These are phyloP conservation scores for Alliaria petiolata DNA, from an alignment of 345 rosid genomes.

Conservation along the genomic window DNA sequence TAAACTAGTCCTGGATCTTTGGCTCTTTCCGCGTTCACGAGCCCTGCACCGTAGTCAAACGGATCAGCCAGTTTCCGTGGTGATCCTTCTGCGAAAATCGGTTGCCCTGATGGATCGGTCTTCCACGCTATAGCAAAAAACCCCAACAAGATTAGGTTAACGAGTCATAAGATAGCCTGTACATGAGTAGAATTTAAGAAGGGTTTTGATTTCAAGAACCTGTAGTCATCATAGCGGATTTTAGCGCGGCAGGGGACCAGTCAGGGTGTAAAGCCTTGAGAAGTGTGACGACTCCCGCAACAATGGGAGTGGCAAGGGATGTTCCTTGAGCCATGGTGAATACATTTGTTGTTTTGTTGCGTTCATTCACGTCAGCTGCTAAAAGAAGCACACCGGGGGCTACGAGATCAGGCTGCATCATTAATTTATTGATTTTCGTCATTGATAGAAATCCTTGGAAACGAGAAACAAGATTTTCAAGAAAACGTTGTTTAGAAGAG, in stretches of 20 bases:
- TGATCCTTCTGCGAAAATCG: neutral
- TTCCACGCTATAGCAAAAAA: conserved; percentile 15
- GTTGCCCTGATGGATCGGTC: conserved; percentile 12
- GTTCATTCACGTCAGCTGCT: too few relatives aligned
- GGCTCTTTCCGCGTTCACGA: conserved; percentile 20
- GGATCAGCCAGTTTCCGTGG: conserved; percentile 23
- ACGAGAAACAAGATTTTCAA: too few relatives aligned
- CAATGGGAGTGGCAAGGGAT: conserved; percentile 2
- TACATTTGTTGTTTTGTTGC: too few relatives aligned
- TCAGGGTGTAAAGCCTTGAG: conserved; percentile 30
- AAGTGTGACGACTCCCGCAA: conserved; percentile 10
- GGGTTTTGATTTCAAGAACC: conserved; percentile 2
- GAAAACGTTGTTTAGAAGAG: too few relatives aligned
- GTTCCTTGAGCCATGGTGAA: neutral
- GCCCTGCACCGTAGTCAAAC: conserved; percentile 28
- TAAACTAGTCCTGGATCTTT: conserved; percentile 27
- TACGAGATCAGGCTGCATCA: too few relatives aligned
- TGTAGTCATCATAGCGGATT: conserved; percentile 30
- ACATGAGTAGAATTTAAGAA: neutral
- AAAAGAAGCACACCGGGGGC: too few relatives aligned
- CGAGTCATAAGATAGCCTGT: neutral
- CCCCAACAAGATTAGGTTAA: neutral
- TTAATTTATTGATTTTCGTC: too few relatives aligned
- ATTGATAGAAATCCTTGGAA: too few relatives aligned
- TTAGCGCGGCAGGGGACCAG: conserved; percentile 33